phyloP scores from a whole-genome alignment of 257 asterid species.

The Schizonepeta tenuifolia region DNA sequence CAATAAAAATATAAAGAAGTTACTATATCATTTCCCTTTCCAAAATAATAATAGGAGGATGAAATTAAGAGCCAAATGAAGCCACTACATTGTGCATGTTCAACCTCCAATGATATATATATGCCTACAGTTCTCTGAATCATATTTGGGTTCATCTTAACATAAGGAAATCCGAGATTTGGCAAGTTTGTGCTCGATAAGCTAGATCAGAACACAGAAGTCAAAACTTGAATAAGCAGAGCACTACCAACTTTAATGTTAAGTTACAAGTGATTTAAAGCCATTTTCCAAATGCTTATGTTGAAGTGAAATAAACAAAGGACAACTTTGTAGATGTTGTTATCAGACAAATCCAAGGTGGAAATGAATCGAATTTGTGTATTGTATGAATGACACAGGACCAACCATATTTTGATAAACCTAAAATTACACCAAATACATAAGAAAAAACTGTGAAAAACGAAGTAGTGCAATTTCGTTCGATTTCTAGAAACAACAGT shows the following conservation, averaged over 20 bases:
- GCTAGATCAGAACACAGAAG: neutral
- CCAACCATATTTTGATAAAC: slow-evolving; percentile 4
- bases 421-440: neutral
- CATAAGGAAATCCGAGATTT: neutral
- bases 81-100: neutral
- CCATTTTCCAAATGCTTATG: neutral
- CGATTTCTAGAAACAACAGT: neutral
- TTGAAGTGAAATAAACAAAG: neutral
- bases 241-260: neutral
- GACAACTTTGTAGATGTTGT: neutral
- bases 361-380: neutral
- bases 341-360: slow-evolving; percentile 2
- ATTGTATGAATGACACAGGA: neutral
- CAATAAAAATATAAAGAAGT: slow-evolving; percentile 27
- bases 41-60: neutral
- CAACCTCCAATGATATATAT: slow-evolving; percentile 15
- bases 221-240: neutral
- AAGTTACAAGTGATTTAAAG: neutral
- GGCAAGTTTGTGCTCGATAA: neutral
- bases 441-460: neutral
- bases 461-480: neutral
- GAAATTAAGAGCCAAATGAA: neutral
- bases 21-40: too few relatives aligned
- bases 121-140: neutral
- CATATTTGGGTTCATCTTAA: neutral